Conservation (phyloP, 2,329 filamentous ascomycete genomes). For the Purpureocillium takamizusanense region DNA sequence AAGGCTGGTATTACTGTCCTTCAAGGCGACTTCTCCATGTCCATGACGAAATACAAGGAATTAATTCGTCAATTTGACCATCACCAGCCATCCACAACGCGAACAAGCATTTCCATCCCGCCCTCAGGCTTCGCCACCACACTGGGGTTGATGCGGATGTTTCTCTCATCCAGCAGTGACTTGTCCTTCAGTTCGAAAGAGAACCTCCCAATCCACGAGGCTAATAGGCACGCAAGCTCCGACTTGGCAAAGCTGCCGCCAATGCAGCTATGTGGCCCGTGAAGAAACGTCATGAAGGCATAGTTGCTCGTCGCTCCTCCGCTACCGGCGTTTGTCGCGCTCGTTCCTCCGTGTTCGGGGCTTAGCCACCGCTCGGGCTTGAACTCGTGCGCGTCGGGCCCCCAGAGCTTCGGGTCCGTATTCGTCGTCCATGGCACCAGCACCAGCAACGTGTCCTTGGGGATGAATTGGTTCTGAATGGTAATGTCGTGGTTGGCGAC, state of each 20-base stretch:
- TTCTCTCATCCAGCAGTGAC: conserved; percentile 55
- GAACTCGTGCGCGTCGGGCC: conserved; percentile 23
- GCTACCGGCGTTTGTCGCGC: conserved; percentile 4
- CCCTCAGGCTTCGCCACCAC: conserved; percentile 9
- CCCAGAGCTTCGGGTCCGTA: conserved; percentile 23
- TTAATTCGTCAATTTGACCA: too few relatives aligned
- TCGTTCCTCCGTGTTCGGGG: conserved; percentile 6
- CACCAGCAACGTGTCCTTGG: conserved; percentile 24
- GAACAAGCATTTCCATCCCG: conserved; percentile 7
- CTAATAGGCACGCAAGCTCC: conserved; percentile 77
- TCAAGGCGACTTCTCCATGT: too few relatives aligned
- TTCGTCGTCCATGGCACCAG: conserved; percentile 21
- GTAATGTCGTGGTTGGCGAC: conserved; percentile 20
- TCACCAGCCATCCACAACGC: conserved; percentile 7
- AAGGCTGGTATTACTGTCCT: too few relatives aligned
- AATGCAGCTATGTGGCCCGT: conserved; percentile 30
- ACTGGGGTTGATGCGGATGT: conserved; percentile 48
- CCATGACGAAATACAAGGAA: too few relatives aligned
- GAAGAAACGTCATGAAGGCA: conserved; percentile 67
- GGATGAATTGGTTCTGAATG: conserved; percentile 22
- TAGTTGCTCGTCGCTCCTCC: conserved; percentile 45
- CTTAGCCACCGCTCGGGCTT: conserved; percentile 27
- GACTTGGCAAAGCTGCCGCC: conserved; percentile 58
- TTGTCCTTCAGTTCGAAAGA: conserved; percentile 47
- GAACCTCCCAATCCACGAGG: conserved; percentile 67